Percentiles rank a stretch among this genome's conserved stretches.
Conservation (phyloP, 192 early-diverging fungal genomes). For the Coemansia sp. region DNA sequence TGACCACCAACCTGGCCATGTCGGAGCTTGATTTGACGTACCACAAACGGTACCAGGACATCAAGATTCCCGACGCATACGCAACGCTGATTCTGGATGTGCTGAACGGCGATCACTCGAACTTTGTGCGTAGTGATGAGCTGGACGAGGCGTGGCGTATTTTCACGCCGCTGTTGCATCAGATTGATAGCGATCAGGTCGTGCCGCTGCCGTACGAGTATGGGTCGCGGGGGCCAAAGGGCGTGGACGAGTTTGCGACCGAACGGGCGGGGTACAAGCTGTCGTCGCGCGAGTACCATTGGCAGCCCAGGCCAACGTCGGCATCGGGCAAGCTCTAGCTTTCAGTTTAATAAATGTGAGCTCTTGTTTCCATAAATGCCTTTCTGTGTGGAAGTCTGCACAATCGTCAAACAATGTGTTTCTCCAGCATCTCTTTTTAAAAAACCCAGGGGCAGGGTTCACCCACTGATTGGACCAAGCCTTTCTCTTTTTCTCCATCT, state of each 20-base stretch:
- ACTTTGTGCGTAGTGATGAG: conserved; percentile 93
- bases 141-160: conserved; percentile 97
- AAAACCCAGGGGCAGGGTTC: not conserved
- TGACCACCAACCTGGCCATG: conserved; percentile 78
- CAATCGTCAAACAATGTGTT: not conserved
- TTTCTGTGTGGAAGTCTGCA: not conserved
- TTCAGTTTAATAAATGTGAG: not conserved
- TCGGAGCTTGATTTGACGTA: conserved; percentile 95
- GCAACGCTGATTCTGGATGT: conserved; percentile 93
- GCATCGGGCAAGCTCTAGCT: conserved; percentile 5
- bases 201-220: conserved; percentile 75
- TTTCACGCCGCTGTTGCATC: conserved; percentile 92
- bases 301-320: conserved; percentile 43
- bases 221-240: conserved; percentile 81
- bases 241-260: conserved; percentile 67
- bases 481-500: not conserved
- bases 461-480: not conserved
- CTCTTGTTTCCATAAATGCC: not conserved
- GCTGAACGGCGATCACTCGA: conserved; percentile 88
- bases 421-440: not conserved
- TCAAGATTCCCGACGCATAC: conserved; percentile 96
- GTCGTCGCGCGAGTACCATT: conserved; percentile 51
- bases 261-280: conserved; percentile 54
- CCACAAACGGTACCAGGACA: conserved; percentile 79
- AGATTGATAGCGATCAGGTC: conserved; percentile 71